Conservation (phyloP, 2,329 filamentous ascomycete genomes). For the Blastomyces parvus region DNA sequence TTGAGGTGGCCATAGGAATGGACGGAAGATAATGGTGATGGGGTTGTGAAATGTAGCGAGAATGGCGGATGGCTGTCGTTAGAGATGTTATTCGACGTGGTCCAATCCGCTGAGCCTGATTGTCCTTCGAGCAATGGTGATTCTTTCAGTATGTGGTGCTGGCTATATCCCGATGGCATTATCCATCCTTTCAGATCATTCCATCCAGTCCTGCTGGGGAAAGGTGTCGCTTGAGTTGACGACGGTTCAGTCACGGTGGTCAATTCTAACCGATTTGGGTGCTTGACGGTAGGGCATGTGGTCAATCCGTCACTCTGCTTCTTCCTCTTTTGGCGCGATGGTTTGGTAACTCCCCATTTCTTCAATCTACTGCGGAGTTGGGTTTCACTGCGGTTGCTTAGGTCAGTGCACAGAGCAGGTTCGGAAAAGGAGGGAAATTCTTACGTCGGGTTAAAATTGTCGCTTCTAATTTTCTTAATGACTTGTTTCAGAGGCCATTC, state of each 20-base stretch:
- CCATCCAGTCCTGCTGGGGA: not conserved
- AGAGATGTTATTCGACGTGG: not conserved
- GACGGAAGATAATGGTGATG: not conserved
- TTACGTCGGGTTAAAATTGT: constrained; percentile 37
- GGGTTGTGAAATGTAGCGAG: not conserved
- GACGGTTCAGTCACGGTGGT: not conserved
- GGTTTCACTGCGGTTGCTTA: constrained; percentile 29
- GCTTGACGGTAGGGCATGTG: not conserved
- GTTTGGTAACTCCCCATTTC: constrained; percentile 39
- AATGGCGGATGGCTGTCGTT: not conserved
- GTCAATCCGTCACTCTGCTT: constrained; percentile 4
- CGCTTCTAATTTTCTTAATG: constrained; percentile 36
- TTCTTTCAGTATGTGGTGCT: not conserved
- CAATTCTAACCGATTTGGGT: constrained; percentile 1
- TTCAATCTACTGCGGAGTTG: constrained; percentile 36
- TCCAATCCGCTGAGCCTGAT: not conserved
- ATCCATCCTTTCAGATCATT: constrained; percentile 1
- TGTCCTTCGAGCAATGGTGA: constrained; percentile 4
- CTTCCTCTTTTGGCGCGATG: constrained; percentile 36
- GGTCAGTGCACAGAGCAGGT: not conserved
- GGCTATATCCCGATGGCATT: not conserved
- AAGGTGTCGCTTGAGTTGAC: not conserved
- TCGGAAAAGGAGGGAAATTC: constrained; percentile 11
- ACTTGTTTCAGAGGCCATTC: constrained; percentile 39
- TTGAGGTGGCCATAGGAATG: constrained; percentile 2